Evolutionary conservation across 2,329 filamentous ascomycete genomes (phyloP).

Genomic region (Trichophyton mentagrophytes): DNA sequence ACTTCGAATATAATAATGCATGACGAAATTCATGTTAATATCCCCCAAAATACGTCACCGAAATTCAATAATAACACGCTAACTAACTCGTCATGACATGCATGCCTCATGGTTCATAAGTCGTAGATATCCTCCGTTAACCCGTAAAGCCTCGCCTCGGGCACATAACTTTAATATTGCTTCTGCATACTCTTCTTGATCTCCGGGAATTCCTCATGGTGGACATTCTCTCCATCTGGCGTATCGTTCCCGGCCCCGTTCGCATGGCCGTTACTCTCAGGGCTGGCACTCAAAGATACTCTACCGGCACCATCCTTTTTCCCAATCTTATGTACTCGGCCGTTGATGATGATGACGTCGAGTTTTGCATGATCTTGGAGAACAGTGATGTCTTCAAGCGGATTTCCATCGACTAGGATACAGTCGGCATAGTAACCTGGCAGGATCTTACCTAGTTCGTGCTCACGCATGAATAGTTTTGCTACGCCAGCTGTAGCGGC

Average conservation of each 20-base stretch:
- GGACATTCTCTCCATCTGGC: not conserved
- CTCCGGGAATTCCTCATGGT: slow-evolving; percentile 7
- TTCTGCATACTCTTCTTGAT: slow-evolving; percentile 10
- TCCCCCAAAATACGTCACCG: not conserved
- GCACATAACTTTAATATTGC: slow-evolving; percentile 1
- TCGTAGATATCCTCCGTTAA: not conserved
- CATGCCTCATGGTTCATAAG: not conserved
- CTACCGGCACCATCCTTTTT: slow-evolving; percentile 12
- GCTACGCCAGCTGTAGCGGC: slow-evolving; percentile 32
- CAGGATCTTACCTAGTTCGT: slow-evolving; percentile 30
- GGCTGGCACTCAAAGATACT: not conserved
- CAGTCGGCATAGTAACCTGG: slow-evolving; percentile 34
- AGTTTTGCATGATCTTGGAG: slow-evolving; percentile 34
- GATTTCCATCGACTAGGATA: slow-evolving; percentile 37
- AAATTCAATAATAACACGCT: not conserved
- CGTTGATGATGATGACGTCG: slow-evolving; percentile 38
- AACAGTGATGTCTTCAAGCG: slow-evolving; percentile 30
- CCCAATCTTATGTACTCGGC: slow-evolving; percentile 32
- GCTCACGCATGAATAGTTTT: slow-evolving; percentile 29
- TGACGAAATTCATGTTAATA: not conserved
- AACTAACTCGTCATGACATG: not conserved
- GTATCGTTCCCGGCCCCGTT: not conserved
- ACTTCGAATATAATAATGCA: not conserved
- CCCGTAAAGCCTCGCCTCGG: no score
- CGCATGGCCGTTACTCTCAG: not conserved